These are phyloP conservation scores for Spergularia marina DNA, from an alignment of 148 eudicot species.

Conservation along the genomic window DNA sequence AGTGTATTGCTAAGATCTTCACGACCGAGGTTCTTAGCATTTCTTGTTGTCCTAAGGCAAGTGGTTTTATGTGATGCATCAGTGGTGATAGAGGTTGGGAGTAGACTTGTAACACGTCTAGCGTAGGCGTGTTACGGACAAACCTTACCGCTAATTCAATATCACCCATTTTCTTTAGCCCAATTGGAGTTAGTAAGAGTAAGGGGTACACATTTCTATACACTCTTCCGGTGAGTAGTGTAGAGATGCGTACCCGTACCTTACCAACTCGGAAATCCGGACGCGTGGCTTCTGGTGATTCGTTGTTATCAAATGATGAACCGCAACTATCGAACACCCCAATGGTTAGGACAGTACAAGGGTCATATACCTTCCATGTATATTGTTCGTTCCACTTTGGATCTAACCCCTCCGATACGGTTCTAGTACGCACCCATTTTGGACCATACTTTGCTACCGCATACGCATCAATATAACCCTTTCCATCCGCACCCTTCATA, in stretches of 20 bases:
- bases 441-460: slow-evolving; percentile 90
- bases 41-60: slow-evolving; percentile 75
- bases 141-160: slow-evolving; percentile 80
- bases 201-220: slow-evolving; percentile 62
- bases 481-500: slow-evolving; percentile 57
- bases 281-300: slow-evolving; percentile 33
- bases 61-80: slow-evolving; percentile 87
- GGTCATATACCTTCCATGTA: slow-evolving; percentile 89
- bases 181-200: slow-evolving; percentile 53
- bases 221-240: slow-evolving; percentile 62
- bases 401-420: slow-evolving; percentile 60
- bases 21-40: slow-evolving; percentile 46
- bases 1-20: slow-evolving; percentile 56
- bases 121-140: slow-evolving; percentile 47
- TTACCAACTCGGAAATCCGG: slow-evolving; percentile 81
- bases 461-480: slow-evolving; percentile 78
- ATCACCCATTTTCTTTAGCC: slow-evolving; percentile 88
- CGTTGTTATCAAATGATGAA: slow-evolving; percentile 40
- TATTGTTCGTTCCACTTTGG: slow-evolving; percentile 99
- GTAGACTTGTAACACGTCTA: slow-evolving; percentile 77
- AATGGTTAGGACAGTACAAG: slow-evolving; percentile 72
- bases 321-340: slow-evolving; percentile 80
- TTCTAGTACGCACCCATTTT: slow-evolving; percentile 87
- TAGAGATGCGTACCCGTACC: slow-evolving; percentile 75
- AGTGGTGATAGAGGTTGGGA: slow-evolving; percentile 68